Conservation (phyloP, 1,284 basidiomycete genomes). For the Flammula alnicola region DNA sequence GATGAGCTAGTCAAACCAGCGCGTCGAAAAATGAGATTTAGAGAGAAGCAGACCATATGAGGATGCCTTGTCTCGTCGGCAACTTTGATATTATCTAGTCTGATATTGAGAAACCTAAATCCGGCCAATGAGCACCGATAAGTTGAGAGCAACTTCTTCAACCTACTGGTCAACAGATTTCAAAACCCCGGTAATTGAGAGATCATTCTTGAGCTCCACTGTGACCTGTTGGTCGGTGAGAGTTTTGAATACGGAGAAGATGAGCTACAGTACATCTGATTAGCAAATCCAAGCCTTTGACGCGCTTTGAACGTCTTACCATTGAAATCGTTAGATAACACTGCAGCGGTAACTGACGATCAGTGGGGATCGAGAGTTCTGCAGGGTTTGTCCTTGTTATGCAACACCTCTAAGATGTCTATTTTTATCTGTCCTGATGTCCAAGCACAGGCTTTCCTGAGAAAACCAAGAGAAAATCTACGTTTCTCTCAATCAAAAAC, state of each 20-base stretch:
- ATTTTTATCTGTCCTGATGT: too few relatives aligned
- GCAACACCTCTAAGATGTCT: too few relatives aligned
- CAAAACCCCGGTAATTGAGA: slow-evolving; percentile 94
- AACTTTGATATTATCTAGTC: slow-evolving; percentile 93
- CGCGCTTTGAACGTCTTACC: slow-evolving; percentile 21
- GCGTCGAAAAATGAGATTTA: neutral
- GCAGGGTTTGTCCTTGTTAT: too few relatives aligned
- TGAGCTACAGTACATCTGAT: slow-evolving; percentile 61
- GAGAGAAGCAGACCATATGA: slow-evolving; percentile 80
- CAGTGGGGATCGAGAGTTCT: too few relatives aligned
- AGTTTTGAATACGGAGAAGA: slow-evolving; percentile 99
- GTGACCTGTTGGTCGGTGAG: slow-evolving; percentile 97
- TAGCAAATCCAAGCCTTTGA: slow-evolving; percentile 12
- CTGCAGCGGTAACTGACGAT: too few relatives aligned
- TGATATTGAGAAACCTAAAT: slow-evolving; percentile 93
- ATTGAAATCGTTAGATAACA: slow-evolving; percentile 18
- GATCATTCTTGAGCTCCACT: slow-evolving; percentile 99
- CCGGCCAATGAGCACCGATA: neutral
- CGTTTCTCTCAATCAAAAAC: too few relatives aligned
- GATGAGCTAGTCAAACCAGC: slow-evolving; percentile 2
- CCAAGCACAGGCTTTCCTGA: too few relatives aligned
- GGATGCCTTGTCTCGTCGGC: slow-evolving; percentile 93
- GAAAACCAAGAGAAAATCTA: too few relatives aligned
- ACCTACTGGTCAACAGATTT: slow-evolving; percentile 98
- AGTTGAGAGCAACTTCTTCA: slow-evolving; percentile 1